Conservation (phyloP, 495 filamentous ascomycete genomes). For the Aspergillus panamensis region DNA sequence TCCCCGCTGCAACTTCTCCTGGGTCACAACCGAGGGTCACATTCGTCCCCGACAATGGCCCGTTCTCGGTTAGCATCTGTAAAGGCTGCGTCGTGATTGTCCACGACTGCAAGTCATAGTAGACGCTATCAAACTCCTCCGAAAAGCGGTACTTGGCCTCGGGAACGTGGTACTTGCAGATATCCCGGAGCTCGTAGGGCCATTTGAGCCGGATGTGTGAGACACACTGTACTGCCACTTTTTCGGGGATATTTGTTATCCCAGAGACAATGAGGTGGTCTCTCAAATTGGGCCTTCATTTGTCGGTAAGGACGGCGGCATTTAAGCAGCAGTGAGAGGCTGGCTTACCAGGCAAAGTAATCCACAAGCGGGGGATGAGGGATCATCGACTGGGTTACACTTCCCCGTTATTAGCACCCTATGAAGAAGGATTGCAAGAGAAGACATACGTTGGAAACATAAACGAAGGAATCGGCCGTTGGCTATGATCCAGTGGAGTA, state of each 20-base stretch:
- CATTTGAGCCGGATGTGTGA: conserved; percentile 12
- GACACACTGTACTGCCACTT: conserved; percentile 7
- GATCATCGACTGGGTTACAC: conserved; percentile 11
- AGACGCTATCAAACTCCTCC: conserved; percentile 8
- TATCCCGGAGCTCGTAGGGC: conserved; percentile 15
- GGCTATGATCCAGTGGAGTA: not conserved
- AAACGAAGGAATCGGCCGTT: conserved; percentile 11
- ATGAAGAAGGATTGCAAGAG: not conserved
- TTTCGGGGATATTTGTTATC: conserved; percentile 5
- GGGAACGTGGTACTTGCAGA: conserved; percentile 10
- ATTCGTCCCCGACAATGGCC: conserved; percentile 3
- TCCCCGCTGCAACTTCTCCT: not conserved
- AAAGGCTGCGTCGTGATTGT: not conserved
- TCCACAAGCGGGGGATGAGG: conserved; percentile 13
- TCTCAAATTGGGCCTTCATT: conserved; percentile 12
- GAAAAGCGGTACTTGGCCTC: conserved; percentile 12
- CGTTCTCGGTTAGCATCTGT: conserved; percentile 11
- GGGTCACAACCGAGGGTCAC: not conserved
- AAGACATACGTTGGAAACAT: conserved; percentile 16
- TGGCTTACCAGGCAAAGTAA: conserved; percentile 15
- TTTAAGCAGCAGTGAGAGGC: too few species aligned
- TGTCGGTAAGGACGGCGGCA: not conserved
- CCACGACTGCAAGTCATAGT: conserved; percentile 15
- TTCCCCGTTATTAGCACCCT: conserved; percentile 1
- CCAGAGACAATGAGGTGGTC: conserved; percentile 16